phyloP scores from a whole-genome alignment of 306 rosid genomes.

The Vachellia collinsii region DNA sequence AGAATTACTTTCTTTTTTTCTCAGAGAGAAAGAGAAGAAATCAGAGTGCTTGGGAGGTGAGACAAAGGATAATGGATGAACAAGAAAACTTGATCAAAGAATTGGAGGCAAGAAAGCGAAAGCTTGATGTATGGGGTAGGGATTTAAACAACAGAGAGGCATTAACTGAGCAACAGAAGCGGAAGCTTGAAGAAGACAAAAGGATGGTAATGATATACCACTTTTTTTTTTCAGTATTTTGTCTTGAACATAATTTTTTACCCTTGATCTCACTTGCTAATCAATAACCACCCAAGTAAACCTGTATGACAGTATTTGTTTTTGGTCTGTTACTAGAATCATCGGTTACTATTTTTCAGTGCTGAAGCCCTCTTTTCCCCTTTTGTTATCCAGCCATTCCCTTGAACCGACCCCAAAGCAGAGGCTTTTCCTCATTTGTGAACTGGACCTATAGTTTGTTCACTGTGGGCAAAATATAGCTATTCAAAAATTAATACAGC shows the following conservation, averaged over 20 bases:
- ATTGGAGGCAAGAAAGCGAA: constrained; percentile 71
- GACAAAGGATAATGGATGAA: constrained; percentile 70
- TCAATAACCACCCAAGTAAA: constrained; percentile 4
- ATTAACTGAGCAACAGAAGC: constrained; percentile 81
- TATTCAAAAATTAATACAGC: background rate
- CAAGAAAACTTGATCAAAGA: constrained; percentile 77
- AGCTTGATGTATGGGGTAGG: constrained; percentile 84
- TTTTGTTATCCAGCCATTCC: background rate
- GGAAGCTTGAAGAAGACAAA: constrained; percentile 84
- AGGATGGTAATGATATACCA: constrained; percentile 58
- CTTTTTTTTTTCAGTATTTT: background rate
- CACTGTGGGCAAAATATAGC: constrained; percentile 9
- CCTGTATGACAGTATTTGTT: background rate
- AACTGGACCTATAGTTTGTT: constrained; percentile 23
- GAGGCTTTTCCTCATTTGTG: constrained; percentile 17
- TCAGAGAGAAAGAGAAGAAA: constrained; percentile 81
- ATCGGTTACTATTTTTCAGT: constrained; percentile 12
- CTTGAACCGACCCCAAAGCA: background rate
- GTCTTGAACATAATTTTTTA: background rate
- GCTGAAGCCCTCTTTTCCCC: background rate
- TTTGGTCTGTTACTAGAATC: constrained; percentile 18
- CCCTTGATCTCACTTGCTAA: constrained; percentile 3
- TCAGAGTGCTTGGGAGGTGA: constrained; percentile 63
- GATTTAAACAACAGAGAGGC: constrained; percentile 83
- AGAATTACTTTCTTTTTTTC: constrained; percentile 25